phyloP scores from a whole-genome alignment of 1,139 yeast species.

The Yamadazyma songkhlaensis region DNA sequence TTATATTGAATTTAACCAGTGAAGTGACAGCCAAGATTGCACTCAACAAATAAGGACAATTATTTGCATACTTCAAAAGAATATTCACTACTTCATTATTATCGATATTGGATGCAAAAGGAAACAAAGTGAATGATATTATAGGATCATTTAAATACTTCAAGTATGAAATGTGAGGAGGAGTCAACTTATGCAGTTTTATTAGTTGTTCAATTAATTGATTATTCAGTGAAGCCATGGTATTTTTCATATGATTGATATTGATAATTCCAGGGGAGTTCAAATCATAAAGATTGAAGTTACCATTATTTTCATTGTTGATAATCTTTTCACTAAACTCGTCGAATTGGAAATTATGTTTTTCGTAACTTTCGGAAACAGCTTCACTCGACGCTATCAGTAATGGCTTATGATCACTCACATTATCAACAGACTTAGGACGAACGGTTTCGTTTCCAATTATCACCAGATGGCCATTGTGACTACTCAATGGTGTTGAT shows the following conservation, averaged over 20 bases:
- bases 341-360: conserved; percentile 16
- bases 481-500: neutral
- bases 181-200: conserved; percentile 21
- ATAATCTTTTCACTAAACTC: conserved; percentile 16
- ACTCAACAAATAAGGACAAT: conserved; percentile 35
- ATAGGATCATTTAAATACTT: conserved; percentile 26
- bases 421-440: neutral
- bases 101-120: conserved; percentile 37
- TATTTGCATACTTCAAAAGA: conserved; percentile 30
- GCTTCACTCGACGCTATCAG: conserved; percentile 6
- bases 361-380: conserved; percentile 14
- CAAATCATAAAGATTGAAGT: conserved; percentile 9
- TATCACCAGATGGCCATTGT: too few relatives aligned
- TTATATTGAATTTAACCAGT: conserved; percentile 34
- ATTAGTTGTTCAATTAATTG: conserved; percentile 25
- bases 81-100: conserved; percentile 33
- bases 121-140: conserved; percentile 31
- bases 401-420: neutral
- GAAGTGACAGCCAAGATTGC: conserved; percentile 38
- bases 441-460: neutral
- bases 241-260: conserved; percentile 5
- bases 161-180: conserved; percentile 32
- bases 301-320: conserved; percentile 9
- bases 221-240: conserved; percentile 12
- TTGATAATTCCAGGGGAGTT: conserved; percentile 10